phyloP scores from a whole-genome alignment of 331 rosid species.

The Arachis monticola region DNA sequence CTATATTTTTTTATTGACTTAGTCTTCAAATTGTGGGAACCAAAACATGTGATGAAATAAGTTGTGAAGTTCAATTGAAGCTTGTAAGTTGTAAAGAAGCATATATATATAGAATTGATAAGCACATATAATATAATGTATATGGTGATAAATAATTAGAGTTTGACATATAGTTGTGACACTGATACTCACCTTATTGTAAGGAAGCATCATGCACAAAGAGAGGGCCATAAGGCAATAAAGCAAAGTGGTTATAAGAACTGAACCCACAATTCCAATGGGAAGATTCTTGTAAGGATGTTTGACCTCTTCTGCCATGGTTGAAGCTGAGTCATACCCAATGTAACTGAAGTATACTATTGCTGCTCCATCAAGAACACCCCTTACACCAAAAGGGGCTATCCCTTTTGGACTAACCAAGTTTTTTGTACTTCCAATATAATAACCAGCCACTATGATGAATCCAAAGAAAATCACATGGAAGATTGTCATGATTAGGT shows the following conservation, averaged over 20 bases:
- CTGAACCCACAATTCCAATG: conserved; percentile 88
- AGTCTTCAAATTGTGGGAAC: no score
- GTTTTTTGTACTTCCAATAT: conserved; percentile 70
- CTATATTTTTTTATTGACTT: no score
- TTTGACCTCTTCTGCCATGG: conserved; percentile 91
- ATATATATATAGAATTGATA: no score
- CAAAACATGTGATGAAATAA: no score
- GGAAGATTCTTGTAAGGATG: conserved; percentile 79
- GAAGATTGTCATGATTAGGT: conserved; percentile 82
- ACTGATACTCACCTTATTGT: conserved; percentile 59
- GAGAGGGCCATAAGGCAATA: conserved; percentile 92
- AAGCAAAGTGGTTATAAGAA: conserved; percentile 73
- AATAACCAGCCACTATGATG: conserved; percentile 74
- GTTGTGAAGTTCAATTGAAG: no score
- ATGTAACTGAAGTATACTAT: conserved; percentile 88
- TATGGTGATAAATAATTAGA: neutral
- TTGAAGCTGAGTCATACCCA: conserved; percentile 95
- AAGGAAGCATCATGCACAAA: conserved; percentile 83
- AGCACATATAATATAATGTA: no score
- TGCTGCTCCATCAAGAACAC: conserved; percentile 91
- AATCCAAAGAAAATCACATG: conserved; percentile 91
- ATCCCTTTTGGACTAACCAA: conserved; percentile 74
- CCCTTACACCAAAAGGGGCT: conserved; percentile 73
- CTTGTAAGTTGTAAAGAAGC: no score
- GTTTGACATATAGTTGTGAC: no score